Conservation (phyloP, 495 filamentous ascomycete species). For the Aspergillus sparsus region DNA sequence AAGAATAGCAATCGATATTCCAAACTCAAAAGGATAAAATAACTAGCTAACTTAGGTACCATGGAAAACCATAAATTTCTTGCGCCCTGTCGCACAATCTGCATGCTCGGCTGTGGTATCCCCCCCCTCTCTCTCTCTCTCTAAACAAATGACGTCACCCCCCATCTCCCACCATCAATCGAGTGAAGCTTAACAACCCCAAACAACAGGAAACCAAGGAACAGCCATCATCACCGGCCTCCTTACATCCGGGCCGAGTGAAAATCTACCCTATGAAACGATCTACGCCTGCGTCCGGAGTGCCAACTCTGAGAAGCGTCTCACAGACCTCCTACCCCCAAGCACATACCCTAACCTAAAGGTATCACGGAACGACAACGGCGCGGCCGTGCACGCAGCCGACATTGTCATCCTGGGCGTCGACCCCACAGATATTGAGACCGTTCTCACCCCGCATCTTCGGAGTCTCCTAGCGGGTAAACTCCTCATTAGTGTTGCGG, state of each 20-base stretch:
- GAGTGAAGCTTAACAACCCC: not conserved
- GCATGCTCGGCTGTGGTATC: slow-evolving; percentile 5
- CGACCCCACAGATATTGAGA: slow-evolving; percentile 35
- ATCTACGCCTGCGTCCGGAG: slow-evolving; percentile 39
- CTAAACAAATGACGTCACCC: not conserved
- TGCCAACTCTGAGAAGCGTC: slow-evolving; percentile 23
- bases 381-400: slow-evolving; percentile 25
- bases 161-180: too few relatives aligned
- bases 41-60: too few relatives aligned
- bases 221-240: slow-evolving; percentile 38
- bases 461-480: slow-evolving; percentile 30
- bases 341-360: slow-evolving; percentile 12
- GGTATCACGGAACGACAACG: slow-evolving; percentile 18
- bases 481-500: slow-evolving; percentile 45
- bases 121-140: not conserved
- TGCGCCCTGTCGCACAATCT: not conserved
- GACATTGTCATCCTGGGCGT: slow-evolving; percentile 36
- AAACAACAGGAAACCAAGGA: slow-evolving; percentile 37
- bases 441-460: slow-evolving; percentile 27
- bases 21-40: not conserved
- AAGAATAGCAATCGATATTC: not conserved
- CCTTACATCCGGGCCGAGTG: slow-evolving; percentile 15
- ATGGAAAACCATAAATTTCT: too few relatives aligned
- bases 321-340: slow-evolving; percentile 2
- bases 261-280: slow-evolving; percentile 22